These are phyloP conservation scores for Fusarium scirpi DNA, from an alignment of 2,329 filamentous ascomycete genomes.

Conservation along the genomic window DNA sequence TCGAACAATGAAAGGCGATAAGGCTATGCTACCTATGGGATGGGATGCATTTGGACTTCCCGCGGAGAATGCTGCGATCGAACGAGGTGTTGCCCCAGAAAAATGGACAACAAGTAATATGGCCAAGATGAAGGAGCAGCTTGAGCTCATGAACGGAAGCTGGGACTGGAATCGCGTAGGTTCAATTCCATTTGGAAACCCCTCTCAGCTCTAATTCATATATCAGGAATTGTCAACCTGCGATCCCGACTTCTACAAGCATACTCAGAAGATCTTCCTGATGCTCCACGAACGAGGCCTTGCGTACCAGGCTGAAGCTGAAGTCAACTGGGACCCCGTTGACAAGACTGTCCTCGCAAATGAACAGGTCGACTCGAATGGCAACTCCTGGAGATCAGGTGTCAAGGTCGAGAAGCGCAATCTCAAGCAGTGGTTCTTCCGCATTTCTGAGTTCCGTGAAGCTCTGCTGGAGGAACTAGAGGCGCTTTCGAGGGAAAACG, in stretches of 20 bases:
- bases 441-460: constrained; percentile 83
- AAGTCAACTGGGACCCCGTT: constrained; percentile 91
- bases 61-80: constrained; percentile 91
- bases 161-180: constrained; percentile 87
- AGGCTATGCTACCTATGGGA: constrained; percentile 89
- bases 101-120: constrained; percentile 87
- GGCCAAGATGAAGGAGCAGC: constrained; percentile 83
- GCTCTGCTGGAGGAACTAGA: constrained; percentile 78
- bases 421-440: constrained; percentile 91
- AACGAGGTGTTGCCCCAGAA: constrained; percentile 80
- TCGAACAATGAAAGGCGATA: constrained; percentile 76
- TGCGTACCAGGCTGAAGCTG: constrained; percentile 84
- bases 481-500: constrained; percentile 68
- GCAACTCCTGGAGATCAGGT: constrained; percentile 87
- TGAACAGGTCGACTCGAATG: constrained; percentile 90
- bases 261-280: constrained; percentile 88
- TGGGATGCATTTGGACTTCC: constrained; percentile 95
- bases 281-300: constrained; percentile 79
- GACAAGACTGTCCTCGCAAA: constrained; percentile 92
- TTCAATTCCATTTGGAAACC: constrained; percentile 30
- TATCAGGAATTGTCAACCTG: constrained; percentile 84
- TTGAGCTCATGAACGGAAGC: constrained; percentile 80
- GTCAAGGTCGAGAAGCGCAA: constrained; percentile 83
- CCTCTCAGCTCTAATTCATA: constrained; percentile 11
- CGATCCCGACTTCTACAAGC: constrained; percentile 87